Base-by-base conservation (phyloP, 2,329 filamentous ascomycete species). In the Talaromyces sp. region DNA sequence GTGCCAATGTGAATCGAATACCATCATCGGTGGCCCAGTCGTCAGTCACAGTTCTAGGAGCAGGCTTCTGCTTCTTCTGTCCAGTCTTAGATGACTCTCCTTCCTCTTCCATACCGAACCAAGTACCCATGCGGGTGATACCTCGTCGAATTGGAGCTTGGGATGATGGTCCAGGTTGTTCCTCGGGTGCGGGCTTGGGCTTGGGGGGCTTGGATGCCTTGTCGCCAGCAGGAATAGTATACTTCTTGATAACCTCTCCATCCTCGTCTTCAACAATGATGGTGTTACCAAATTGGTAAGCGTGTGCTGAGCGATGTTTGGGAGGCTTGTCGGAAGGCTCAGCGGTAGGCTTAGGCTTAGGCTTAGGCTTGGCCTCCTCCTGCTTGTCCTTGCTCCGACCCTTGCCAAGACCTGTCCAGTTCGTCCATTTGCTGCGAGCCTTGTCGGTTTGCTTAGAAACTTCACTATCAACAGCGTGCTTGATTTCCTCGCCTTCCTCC, bases 241-340 rank as follows among this genome's bases (percentile, higher is more conserved):
- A 87, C 64, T 86, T 87, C 75, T 86, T 87, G 70, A 87, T 78
- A 22, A 87, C 85, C 67, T 87, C 85, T 22, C 85, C 85, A 60
- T 87, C 83, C 64, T 86, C 84, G 60, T 87, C 85, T 66, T 87
- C 85, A 14, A 87, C 83, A 66, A 87, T 87, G 60, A 87, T 85
- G n/a, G 85, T 87, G 62, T 86, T 86, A 47, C 85, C 85, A 60
- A 86, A 87, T 56, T 87, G 85, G 63, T 87, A 87, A 1, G 85
- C 85, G 53, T 85, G 81, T 33, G 85, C 85, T 39, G 85, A 84
- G 6, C 30, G 30, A 19, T 46, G 43, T 13, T 46, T 46, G 11
- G 42, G 42, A 27, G 20, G 56, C 49, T 68, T 67, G n/a, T 53
- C 53, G 13, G 57, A 42, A 6, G 54, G 35, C 19, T 58, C 64